A percentile compares a stretch with the other conserved stretches of the same genome.
These are phyloP conservation scores for Ascochyta viciae-villosae DNA, from an alignment of 2,329 filamentous ascomycete genomes.

Conservation along the genomic window DNA sequence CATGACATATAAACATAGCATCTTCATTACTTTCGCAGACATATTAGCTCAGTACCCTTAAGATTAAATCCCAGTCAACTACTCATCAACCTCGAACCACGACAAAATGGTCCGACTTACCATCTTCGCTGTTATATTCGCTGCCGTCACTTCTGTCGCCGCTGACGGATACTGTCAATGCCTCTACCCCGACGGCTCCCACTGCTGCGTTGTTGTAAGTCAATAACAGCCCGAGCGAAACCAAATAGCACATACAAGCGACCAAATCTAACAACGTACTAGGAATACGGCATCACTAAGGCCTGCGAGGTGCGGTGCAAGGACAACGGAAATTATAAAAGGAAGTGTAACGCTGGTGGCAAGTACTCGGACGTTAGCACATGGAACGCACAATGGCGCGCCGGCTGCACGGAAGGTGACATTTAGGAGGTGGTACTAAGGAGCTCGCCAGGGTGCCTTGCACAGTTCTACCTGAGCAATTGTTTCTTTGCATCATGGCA, in stretches of 20 bases:
- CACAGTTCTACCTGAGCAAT: neutral
- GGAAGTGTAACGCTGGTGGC: constrained; percentile 9
- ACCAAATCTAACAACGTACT: constrained; percentile 5
- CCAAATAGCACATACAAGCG: constrained; percentile 2
- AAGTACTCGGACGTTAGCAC: constrained; percentile 12
- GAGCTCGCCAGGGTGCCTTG: constrained; percentile 3
- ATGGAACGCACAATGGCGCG: constrained; percentile 6
- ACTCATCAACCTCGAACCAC: constrained; percentile 4
- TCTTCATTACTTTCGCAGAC: constrained; percentile 3
- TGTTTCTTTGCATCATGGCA: constrained; percentile 3
- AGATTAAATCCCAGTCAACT: constrained; percentile 1
- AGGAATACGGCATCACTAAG: constrained; percentile 10
- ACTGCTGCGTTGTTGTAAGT: constrained; percentile 14
- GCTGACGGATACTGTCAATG: constrained; percentile 13
- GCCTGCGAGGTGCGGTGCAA: constrained; percentile 7
- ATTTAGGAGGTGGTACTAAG: constrained; percentile 5
- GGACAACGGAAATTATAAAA: constrained; percentile 8
- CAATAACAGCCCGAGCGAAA: constrained; percentile 5
- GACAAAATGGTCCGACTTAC: constrained; percentile 8
- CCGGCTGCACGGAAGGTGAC: constrained; percentile 7
- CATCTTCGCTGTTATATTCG: constrained; percentile 10
- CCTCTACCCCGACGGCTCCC: constrained; percentile 7
- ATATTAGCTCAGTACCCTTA: constrained; percentile 2
- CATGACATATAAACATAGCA: constrained; percentile 1
- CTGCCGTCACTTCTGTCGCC: constrained; percentile 12